Conservation (phyloP, 371 early-diverging fungal genomes). For the Chytridium lagenaria region DNA sequence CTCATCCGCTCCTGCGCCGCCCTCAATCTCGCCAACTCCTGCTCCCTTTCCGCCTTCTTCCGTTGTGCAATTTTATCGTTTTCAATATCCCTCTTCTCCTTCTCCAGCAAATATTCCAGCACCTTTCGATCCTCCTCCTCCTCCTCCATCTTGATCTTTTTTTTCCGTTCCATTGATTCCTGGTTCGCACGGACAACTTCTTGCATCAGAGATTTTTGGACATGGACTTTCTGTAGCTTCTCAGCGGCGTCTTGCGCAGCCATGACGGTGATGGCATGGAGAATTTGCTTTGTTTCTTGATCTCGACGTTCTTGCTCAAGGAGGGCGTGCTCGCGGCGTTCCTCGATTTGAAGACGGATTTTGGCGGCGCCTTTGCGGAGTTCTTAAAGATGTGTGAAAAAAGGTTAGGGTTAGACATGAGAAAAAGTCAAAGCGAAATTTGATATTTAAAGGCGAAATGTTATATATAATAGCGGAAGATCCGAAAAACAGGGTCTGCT, state of each 20-base stretch:
- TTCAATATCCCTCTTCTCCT: constrained; percentile 57
- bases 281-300: constrained; percentile 60
- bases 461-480: too few relatives aligned
- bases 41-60: constrained; percentile 60
- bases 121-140: constrained; percentile 61
- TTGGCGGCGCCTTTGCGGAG: constrained; percentile 57
- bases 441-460: too few relatives aligned
- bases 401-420: too few relatives aligned
- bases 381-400: constrained; percentile 41
- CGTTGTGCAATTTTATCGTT: constrained; percentile 46
- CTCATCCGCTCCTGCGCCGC: constrained; percentile 61
- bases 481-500: too few relatives aligned
- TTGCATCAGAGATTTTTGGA: constrained; percentile 50
- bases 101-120: constrained; percentile 60
- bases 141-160: constrained; percentile 48
- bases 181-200: constrained; percentile 60
- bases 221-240: constrained; percentile 49
- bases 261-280: constrained; percentile 47
- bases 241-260: constrained; percentile 52
- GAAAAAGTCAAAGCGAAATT: too few relatives aligned
- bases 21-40: constrained; percentile 55
- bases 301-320: constrained; percentile 58
- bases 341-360: constrained; percentile 59
- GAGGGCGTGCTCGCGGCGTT: constrained; percentile 57
- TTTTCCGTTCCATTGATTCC: constrained; percentile 53